Percentiles rank a stretch among this genome's conserved stretches.
Conservation (phyloP, 495 filamentous ascomycete genomes). For the Elasticomyces elasticus region DNA sequence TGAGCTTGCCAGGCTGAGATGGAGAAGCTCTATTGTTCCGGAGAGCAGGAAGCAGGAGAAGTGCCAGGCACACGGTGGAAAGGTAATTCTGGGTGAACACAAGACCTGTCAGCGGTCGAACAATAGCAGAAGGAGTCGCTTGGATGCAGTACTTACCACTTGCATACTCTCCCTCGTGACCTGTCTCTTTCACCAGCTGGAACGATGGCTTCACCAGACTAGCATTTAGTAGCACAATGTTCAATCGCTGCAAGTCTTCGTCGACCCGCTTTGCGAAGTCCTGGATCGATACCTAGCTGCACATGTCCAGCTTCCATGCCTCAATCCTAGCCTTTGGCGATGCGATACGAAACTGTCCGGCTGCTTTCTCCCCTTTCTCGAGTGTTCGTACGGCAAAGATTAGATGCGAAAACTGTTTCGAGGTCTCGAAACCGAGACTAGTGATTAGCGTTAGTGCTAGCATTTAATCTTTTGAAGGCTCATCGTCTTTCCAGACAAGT, state of each 20-base stretch:
- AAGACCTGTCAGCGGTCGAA: background rate
- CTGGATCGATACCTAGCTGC: background rate
- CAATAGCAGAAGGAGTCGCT: background rate
- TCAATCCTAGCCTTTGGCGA: conserved; percentile 32
- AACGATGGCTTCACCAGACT: conserved; percentile 33
- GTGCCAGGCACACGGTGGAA: conserved; percentile 38
- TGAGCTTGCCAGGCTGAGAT: conserved; percentile 31
- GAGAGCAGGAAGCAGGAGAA: conserved; percentile 41
- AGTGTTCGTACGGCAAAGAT: conserved; percentile 47
- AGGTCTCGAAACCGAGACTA: background rate
- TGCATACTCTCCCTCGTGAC: conserved; percentile 38
- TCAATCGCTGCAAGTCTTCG: conserved; percentile 22
- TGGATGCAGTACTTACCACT: conserved; percentile 5
- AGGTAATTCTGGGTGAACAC: conserved; percentile 32
- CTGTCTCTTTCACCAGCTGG: conserved; percentile 28
- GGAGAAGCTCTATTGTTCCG: conserved; percentile 28
- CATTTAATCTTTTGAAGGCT: no score
- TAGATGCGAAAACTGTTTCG: conserved; percentile 33
- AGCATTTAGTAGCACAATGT: conserved; percentile 46
- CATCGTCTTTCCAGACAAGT: no score
- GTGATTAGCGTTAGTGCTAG: no score
- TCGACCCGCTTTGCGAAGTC: conserved; percentile 14
- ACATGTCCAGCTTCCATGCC: conserved; percentile 23
- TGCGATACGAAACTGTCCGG: conserved; percentile 20
- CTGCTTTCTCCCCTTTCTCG: conserved; percentile 30